Base-by-base conservation (phyloP, 1,139 yeast genomes). In the Meyerozyma carpophila region DNA sequence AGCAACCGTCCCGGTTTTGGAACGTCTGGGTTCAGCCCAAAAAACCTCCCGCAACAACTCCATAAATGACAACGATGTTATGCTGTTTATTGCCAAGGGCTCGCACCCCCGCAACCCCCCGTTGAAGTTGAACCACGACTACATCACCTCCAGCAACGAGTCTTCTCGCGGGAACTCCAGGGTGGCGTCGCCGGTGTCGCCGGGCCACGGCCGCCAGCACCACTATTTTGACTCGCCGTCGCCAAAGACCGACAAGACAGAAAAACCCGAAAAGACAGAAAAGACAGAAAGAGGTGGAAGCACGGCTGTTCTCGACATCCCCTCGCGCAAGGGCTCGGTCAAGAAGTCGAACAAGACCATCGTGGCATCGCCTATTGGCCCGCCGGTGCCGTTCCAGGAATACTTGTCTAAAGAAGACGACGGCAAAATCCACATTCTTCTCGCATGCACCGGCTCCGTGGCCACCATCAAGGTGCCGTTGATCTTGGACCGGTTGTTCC, bases 371-470 rank as follows among this genome's bases (percentile, higher is more conserved):
- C 86, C 85, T 2, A 75, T 71, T 4, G 87, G 83, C 0, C 86
- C 89, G 1, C 81, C 83, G 28, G 83, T 83, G 1, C 91, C 91
- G 16, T 85, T 85, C 56, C 84, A 84, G 40, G 82, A 84, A 52
- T 84, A 79, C 57, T 69, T 85, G 45, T 75, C 79, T 42, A 81
- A 80, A 54, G 82, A 82, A 55, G 93, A 85, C 57, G 94, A 85
- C 58, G 82, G 82, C 34, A 90, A 90, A 58, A 74, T 88, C 45
- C 98, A 93, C 62, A 83, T 93, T 36, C 70, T 93, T 45, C 70
- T 93, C 37, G 98, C 95, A 16, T 95, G 95, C 31, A 89, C 98
- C 1, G 99, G 98, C 1, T 86, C 96, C 1, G 97, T 93, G 5
- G 98, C 98, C 5, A 88, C 98, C 3, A 89, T 91, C 47, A 93